Evolutionary conservation across 371 early-diverging fungal species (phyloP), one percentile per base, ranked within the genome.

Genomic region (Circinella minor): DNA sequence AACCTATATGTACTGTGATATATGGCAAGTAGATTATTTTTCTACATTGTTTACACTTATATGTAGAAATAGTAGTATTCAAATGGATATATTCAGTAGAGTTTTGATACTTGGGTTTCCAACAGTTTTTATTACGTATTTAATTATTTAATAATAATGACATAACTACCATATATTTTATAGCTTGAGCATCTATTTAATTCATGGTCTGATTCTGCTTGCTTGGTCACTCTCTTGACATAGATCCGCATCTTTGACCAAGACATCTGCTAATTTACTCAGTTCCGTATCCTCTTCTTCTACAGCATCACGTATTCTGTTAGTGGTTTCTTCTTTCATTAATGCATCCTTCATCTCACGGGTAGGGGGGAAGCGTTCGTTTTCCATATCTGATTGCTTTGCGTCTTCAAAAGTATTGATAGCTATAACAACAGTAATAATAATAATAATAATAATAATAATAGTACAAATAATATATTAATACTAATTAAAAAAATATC

Each of bases 341-440:
- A 81, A 78, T 54, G 78, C 80, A 34, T 79, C 84, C 46, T 77
- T 81, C 49, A 81, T 85, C 70, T 77, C 85, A 72, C 89, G 86
- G 8, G 85, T 78, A 15, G 97, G 97, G 20, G 99, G 99, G 59
- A 98, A 73, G 15, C 92, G 89, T 77, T 98, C 99, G 75, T 98
- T 98, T 62, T 96, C 93, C 18, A 86, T 76, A 80, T 98, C 98
- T 34, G 92, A 92, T 18, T 80, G 82, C 73, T 90, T 91, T 20
- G 98, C 99, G 70, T 97, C 95, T 55, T 98, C 98, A 80, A 98
- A 98, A 18, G 93, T 86, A 15, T 88, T 88, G 71, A 97, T 96
- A 27, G 95, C 95, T 86, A 49, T 27, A 62, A 17, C 11, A 14
- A 46, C 15, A 49, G 61, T 65, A 68, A 38, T n/a, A 54, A 13